A percentile compares a stretch with the other conserved stretches of the same genome.
These are phyloP conservation scores for Chaetomiaceae sp. DNA, from an alignment of 2,329 filamentous ascomycete species.

Conservation along the genomic window DNA sequence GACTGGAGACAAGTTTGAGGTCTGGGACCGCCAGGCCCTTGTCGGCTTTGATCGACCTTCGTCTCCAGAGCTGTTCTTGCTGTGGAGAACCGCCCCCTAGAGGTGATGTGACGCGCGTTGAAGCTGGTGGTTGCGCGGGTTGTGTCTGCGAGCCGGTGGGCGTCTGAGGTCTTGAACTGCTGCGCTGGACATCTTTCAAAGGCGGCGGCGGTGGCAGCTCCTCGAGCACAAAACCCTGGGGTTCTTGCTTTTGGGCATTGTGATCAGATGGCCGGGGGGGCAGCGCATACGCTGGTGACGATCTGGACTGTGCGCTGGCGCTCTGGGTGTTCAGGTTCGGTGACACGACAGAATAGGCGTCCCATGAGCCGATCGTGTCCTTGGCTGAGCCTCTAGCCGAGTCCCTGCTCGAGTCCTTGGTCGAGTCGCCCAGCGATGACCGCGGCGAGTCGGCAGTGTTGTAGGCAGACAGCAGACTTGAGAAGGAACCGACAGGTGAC, in stretches of 20 bases:
- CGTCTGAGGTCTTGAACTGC: slow-evolving; percentile 12
- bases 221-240: slow-evolving; percentile 1
- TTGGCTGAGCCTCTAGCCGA: slow-evolving; percentile 28
- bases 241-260: slow-evolving; percentile 18
- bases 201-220: slow-evolving; percentile 28
- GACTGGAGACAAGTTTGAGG: slow-evolving; percentile 44
- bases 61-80: slow-evolving; percentile 41
- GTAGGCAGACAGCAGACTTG: slow-evolving; percentile 53
- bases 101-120: slow-evolving; percentile 12
- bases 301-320: slow-evolving; percentile 18
- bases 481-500: slow-evolving; percentile 47
- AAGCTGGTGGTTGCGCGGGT: slow-evolving; percentile 12
- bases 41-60: slow-evolving; percentile 47
- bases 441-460: slow-evolving; percentile 40
- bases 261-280: slow-evolving; percentile 26
- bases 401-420: slow-evolving; percentile 35
- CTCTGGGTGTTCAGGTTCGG: slow-evolving; percentile 28
- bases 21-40: slow-evolving; percentile 43
- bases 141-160: slow-evolving; percentile 12
- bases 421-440: slow-evolving; percentile 34
- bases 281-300: slow-evolving; percentile 19
- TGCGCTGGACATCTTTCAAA: slow-evolving; percentile 27
- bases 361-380: slow-evolving; percentile 34
- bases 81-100: slow-evolving; percentile 18
- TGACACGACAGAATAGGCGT: slow-evolving; percentile 29